phyloP scores from a whole-genome alignment of 2,329 filamentous ascomycete species.

The Niveomyces coronatus region DNA sequence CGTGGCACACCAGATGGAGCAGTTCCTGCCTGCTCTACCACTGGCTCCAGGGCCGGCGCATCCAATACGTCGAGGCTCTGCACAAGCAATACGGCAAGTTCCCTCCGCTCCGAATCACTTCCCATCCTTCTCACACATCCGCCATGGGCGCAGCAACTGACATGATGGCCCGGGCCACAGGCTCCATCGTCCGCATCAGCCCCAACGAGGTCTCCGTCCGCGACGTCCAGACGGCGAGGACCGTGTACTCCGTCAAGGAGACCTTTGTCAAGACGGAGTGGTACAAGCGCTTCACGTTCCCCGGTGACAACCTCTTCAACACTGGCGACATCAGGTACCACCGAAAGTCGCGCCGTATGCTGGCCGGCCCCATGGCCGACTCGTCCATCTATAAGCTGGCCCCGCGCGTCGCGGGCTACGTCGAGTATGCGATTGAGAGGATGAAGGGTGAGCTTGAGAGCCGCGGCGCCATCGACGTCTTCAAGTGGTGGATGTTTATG shows the following conservation, averaged over 20 bases:
- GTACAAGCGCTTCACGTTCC: background rate
- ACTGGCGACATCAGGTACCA: conserved; percentile 1
- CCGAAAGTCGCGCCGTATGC: conserved; percentile 3
- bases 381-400: conserved; percentile 2
- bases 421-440: conserved; percentile 14
- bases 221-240: conserved; percentile 3
- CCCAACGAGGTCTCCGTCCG: conserved; percentile 3
- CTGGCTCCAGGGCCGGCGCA: conserved; percentile 3
- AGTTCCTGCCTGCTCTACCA: conserved; percentile 3
- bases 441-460: conserved; percentile 11
- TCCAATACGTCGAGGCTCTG: background rate
- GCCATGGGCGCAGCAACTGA: too few relatives aligned
- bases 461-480: conserved; percentile 13
- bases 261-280: conserved; percentile 7
- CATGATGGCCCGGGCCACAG: too few relatives aligned
- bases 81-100: conserved; percentile 6
- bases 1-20: conserved; percentile 5
- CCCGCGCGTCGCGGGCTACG: conserved; percentile 11
- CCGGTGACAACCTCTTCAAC: conserved; percentile 5
- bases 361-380: conserved; percentile 4
- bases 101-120: background rate
- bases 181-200: conserved; percentile 5
- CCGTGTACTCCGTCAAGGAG: conserved; percentile 7
- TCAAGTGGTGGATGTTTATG: conserved; percentile 16
- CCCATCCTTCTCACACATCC: background rate